phyloP scores from a whole-genome alignment of 768 basidiomycete genomes.

The Hortiboletus flavorubellus region DNA sequence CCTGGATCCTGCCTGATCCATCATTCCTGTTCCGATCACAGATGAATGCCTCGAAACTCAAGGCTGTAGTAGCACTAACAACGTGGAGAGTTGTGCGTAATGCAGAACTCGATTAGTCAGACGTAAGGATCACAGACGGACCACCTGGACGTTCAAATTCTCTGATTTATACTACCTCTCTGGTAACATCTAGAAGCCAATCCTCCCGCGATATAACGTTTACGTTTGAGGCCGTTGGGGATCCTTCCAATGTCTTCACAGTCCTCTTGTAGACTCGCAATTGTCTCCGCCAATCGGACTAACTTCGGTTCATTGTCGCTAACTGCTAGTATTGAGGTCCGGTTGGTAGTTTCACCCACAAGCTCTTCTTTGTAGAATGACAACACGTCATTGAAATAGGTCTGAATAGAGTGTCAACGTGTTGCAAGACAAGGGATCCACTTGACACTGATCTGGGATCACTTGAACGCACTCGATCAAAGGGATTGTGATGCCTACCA shows the following conservation, averaged over 20 bases:
- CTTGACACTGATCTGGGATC: conserved; percentile 27
- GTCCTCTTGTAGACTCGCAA: conserved; percentile 18
- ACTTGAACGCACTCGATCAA: neutral
- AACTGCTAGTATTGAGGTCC: conserved; percentile 27
- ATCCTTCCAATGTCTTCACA: conserved; percentile 18
- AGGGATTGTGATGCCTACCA: neutral
- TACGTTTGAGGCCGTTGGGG: neutral
- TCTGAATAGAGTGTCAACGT: neutral
- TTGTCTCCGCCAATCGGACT: conserved; percentile 16
- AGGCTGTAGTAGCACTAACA: too few relatives aligned
- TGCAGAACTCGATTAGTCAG: too few relatives aligned
- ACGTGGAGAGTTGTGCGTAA: too few relatives aligned
- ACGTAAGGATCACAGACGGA: too few relatives aligned
- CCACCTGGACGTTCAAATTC: conserved; percentile 6
- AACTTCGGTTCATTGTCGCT: conserved; percentile 19
- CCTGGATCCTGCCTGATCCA: neutral
- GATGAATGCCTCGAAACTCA: neutral
- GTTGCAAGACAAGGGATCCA: conserved; percentile 13
- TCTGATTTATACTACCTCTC: conserved; percentile 21
- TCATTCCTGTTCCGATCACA: too few relatives aligned
- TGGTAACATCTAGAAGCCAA: conserved; percentile 16
- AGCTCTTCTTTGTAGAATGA: neutral
- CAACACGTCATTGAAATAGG: conserved; percentile 9
- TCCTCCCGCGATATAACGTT: conserved; percentile 6
- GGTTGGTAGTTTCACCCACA: conserved; percentile 29